These are phyloP conservation scores for Globisporangium alternatum DNA, from an alignment of 352 stramenopile genomes.

Conservation along the genomic window DNA sequence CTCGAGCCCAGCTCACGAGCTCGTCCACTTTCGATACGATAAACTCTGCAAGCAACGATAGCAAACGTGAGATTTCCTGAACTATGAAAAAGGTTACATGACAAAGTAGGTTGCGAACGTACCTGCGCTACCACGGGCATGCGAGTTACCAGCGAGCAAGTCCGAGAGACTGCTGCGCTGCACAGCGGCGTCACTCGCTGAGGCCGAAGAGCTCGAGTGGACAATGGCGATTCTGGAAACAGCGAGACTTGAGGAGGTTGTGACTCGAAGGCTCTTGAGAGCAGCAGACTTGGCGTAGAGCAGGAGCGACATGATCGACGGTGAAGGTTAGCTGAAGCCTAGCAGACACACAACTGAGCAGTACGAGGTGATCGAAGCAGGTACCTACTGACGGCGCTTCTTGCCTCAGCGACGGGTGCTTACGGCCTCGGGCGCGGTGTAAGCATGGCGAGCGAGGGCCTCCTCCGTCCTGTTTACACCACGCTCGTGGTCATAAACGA, in stretches of 20 bases:
- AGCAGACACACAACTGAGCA: not conserved
- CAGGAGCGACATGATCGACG: not conserved
- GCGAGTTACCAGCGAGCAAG: not conserved
- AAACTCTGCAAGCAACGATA: not conserved
- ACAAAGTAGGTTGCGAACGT: not conserved
- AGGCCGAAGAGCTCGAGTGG: not conserved
- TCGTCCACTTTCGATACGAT: not conserved
- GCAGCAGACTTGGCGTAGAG: not conserved
- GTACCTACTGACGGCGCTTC: not conserved
- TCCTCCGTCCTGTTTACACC: not conserved
- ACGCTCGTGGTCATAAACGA: not conserved
- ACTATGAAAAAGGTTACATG: not conserved
- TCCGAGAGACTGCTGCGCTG: constrained; percentile 1
- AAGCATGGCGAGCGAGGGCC: not conserved
- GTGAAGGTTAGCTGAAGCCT: not conserved
- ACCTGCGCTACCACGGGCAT: not conserved
- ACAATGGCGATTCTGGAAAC: not conserved
- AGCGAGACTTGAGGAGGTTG: not conserved
- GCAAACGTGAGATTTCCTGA: not conserved
- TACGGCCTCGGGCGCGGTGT: not conserved
- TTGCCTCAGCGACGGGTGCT: not conserved
- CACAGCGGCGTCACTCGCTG: not conserved
- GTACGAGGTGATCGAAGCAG: not conserved
- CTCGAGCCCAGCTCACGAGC: constrained; percentile 1
- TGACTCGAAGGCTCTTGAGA: not conserved